Percentiles rank a stretch among this genome's conserved stretches.
Evolutionary conservation across 179 eudicot genomes (phyloP).

Genomic region (Spergularia azorica): DNA sequence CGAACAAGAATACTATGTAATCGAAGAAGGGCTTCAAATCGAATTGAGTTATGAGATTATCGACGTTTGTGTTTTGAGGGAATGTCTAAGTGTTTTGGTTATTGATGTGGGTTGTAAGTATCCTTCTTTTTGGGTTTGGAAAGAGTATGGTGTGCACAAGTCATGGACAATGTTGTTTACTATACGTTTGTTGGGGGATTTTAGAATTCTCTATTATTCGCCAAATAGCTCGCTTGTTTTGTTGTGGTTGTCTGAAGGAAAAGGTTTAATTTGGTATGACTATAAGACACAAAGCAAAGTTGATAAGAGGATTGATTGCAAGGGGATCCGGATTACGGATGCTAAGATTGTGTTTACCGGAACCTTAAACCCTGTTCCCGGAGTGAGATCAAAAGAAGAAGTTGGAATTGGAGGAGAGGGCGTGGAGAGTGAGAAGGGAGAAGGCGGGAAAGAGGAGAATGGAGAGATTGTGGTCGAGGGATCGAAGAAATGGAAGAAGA

Average conservation of each 20-base stretch:
- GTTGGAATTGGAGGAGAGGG: background rate
- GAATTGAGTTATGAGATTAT: background rate
- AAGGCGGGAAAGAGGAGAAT: background rate
- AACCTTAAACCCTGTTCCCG: background rate
- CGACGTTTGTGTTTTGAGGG: conserved; percentile 2
- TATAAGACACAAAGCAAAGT: background rate
- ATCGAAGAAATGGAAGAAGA: background rate
- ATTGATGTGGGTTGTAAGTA: conserved; percentile 5
- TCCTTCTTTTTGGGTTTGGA: conserved; percentile 13
- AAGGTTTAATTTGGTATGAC: conserved; percentile 1
- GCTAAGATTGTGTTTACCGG: background rate
- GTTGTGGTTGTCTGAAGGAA: background rate
- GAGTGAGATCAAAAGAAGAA: background rate
- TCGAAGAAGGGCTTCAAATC: background rate
- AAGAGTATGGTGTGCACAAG: background rate
- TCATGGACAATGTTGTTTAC: conserved; percentile 8
- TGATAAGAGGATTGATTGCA: background rate
- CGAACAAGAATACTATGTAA: background rate
- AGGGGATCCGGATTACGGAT: background rate
- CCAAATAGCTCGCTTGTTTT: background rate
- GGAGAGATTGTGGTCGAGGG: background rate
- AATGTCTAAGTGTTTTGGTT: conserved; percentile 9
- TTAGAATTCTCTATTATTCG: background rate
- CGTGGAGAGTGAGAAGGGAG: background rate
- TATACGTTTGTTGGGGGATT: background rate